Base-by-base conservation (phyloP, 495 filamentous ascomycete genomes). In the Barbatosphaeria neglecta region DNA sequence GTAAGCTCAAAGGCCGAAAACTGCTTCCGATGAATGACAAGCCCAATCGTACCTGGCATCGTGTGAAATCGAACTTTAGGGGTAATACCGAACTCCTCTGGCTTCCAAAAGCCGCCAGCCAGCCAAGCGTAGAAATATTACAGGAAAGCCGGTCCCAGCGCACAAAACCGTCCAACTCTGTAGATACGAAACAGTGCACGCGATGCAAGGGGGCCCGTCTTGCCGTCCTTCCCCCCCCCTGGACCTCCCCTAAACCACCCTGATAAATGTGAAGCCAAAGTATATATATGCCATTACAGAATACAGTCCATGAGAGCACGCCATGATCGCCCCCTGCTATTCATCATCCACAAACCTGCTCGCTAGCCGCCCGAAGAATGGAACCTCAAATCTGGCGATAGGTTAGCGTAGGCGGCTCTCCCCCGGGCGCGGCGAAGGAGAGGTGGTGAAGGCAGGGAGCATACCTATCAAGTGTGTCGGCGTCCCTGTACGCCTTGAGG, bases 301-400 rank as follows among this genome's bases (percentile, higher is more conserved):
- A 44, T 22, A 51, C 44, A 41, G 46, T 46, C 52, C 50, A 52
- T 53, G 45, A 52, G 20, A 22, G 28, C 33, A 37, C 45, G 37
- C 43, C 49, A 43, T 28, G n/a, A n/a, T 39, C 40, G 23, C 13
- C 11, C 18, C 15, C 9, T 8, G 16, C 49, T 64, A 97, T 70
- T 97, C 90, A 61, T 93, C 83, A 65, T 97, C 90, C 47, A 97
- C 73, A 63, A 95, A 89, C 19, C 83, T 83, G 66, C 85, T 95
- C 31, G 90, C 90, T 60, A 95, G 70, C 27, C 69, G 69, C 8
- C 86, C 86, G 57, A 96, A 84, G 61, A 93, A 77, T 3, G 90
- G 90, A n/a, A 95, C 76, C 61, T 96, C 87, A 51, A 81, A 81
- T 64, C 77, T 76, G 53, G 16, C n/a, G 13, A 3, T 22, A 25